phyloP scores from a whole-genome alignment of 106 monocot species.

The Dioscorea zingiberensis region DNA sequence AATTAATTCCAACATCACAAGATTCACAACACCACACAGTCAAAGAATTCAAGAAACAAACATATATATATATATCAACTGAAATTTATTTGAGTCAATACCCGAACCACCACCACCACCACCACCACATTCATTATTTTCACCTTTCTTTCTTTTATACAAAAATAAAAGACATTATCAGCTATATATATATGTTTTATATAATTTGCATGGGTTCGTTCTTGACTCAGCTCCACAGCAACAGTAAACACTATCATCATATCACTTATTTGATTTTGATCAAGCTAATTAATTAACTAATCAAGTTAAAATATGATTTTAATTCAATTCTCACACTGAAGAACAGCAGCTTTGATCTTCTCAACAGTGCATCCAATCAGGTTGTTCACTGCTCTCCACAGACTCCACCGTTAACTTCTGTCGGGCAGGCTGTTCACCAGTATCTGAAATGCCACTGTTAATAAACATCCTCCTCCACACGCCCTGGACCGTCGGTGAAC shows the following conservation, averaged over 20 bases:
- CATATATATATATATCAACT: too few species aligned
- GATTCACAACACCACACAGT: too few species aligned
- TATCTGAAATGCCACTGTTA: constrained; percentile 87
- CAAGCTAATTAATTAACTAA: too few species aligned
- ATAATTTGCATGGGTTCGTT: constrained; percentile 17
- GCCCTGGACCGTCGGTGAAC: neutral
- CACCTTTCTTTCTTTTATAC: constrained; percentile 8
- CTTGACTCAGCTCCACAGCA: constrained; percentile 21
- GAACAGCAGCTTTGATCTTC: constrained; percentile 39
- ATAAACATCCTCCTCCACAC: constrained; percentile 36
- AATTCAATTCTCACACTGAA: neutral
- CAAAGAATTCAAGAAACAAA: too few species aligned
- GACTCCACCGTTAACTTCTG: constrained; percentile 72
- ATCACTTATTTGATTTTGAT: neutral
- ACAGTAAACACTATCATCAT: too few species aligned
- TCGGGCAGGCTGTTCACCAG: constrained; percentile 81
- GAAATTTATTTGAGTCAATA: constrained; percentile 60
- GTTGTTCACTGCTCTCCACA: constrained; percentile 79
- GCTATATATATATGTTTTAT: neutral
- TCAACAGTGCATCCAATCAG: constrained; percentile 76
- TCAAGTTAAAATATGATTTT: too few species aligned
- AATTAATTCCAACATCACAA: too few species aligned
- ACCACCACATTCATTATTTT: too few species aligned
- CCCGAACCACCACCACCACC: constrained; percentile 80
- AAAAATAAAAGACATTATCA: constrained; percentile 13